Base-by-base conservation (phyloP, 2,329 filamentous ascomycete species). In the Phyllosticta capitalensis region DNA sequence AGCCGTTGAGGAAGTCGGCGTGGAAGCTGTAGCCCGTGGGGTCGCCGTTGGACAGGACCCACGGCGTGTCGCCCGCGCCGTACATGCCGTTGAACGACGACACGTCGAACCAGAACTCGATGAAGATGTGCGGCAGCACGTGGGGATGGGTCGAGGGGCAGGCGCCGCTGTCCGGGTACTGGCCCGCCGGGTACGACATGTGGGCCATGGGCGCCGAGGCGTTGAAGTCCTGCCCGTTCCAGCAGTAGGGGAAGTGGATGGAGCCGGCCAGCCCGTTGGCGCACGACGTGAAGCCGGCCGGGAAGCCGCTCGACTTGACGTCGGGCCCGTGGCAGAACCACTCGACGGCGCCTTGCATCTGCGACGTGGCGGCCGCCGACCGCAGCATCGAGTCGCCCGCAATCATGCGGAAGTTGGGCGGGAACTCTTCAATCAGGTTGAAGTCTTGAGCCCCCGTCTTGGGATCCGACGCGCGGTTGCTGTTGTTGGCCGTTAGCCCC, bases 31-130 rank as follows among this genome's bases (percentile, higher is more conserved):
- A 71, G 33, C 72, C 72, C 24, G 70, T 73, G 7, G 72, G 67
- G 60, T 74, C 72, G 38, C 71, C 72, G 58, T 70, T 69, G 28
- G 71, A 64, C 24, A 74, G 62, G 3, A 70, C 67, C 70, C 70
- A 74, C 0, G 72, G 72, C 33, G 62, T 61, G 48, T 65, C 64
- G 58, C 67, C 64, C 22, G 67, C 61, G 24, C 62, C 65, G 61
- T 72, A 74, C 33, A 69, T 64, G 20, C 66, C 67, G 54, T 71
- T 65, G 57, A 73, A 74, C 1, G 64, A 61, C 1, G 66, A 67
- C 52, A 71, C 63, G 57, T 73, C 70, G 55, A 71, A 74, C 71
- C 71, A 73, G 61, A 72, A 73, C 62, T 74, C 72, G 20, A 73
- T 69, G 64, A 74, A 73, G 58, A 74, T 70, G 45, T 67, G 67